Base-by-base conservation (phyloP, 2,329 filamentous ascomycete species). In the Phyllosticta capitalensis region DNA sequence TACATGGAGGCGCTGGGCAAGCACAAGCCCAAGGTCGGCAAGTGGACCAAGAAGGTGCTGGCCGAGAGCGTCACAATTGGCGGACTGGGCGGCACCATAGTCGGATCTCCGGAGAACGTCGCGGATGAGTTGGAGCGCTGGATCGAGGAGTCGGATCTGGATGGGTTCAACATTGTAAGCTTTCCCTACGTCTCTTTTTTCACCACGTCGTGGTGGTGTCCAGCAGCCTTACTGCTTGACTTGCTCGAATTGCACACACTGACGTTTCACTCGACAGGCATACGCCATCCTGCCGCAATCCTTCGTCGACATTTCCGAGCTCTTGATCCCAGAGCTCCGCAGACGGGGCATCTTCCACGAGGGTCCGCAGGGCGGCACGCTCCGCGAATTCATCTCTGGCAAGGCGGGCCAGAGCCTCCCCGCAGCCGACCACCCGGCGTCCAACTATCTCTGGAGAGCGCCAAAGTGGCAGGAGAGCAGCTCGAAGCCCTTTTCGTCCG, bases 11-110 rank as follows among this genome's bases (percentile, higher is more conserved):
- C 28, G 59, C 61, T 52, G 61, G 65, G 33, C 61, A 66, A 58
- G 62, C 62, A 20, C 63, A 61, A 64, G 64, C 65, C 24, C 53
- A 65, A 57, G 55, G 59, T 66, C 14, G 75, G 79, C 0, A 88
- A 86, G 66, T 90, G 87, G 87, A 90, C 86, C 0, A 89, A 89
- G 69, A 77, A 82, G 54, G 87, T 84, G 0, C 79, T 90, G 5
- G 86, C 84, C 0, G 79, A 88, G 65, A 83, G 87, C 63, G 81
- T 89, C 55, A 83, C 81, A 50, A 78, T 89, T 12, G 87, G 87
- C 4, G 87, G 87, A 1, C 79, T 88, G 19, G 85, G 86, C 0
- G 82, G 85, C 0, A 79, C 84, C 0, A 70, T 84, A 2, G 83
- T 89, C 0, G 87, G 87, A 0, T 88, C 84, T 0, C 75, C 86